A percentile compares a stretch with the other conserved stretches of the same genome.
Conservation (phyloP, 352 stramenopile species). For the Pythium scleroteichum region DNA sequence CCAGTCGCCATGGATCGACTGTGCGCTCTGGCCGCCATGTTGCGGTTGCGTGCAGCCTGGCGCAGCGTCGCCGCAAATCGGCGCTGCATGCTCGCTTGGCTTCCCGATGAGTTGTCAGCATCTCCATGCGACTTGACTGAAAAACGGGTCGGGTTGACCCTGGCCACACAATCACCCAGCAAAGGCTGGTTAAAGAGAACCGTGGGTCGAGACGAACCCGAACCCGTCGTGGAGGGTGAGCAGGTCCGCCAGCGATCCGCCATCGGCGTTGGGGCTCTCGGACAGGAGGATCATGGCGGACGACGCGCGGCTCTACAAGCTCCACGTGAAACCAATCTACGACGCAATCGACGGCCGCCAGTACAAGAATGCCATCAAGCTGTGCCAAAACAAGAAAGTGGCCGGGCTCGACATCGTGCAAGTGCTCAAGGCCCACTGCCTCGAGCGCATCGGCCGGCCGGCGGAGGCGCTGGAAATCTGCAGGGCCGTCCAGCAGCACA, state of each 20-base stretch:
- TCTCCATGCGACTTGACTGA: slow-evolving; percentile 4
- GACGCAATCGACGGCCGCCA: slow-evolving; percentile 78
- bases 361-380: slow-evolving; percentile 83
- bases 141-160: slow-evolving; percentile 11
- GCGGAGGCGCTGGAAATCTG: slow-evolving; percentile 78
- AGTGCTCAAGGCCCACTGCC: slow-evolving; percentile 83
- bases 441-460: slow-evolving; percentile 69
- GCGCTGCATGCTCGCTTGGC: slow-evolving; percentile 22
- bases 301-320: slow-evolving; percentile 60
- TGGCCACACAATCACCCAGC: neutral
- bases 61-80: slow-evolving; percentile 22
- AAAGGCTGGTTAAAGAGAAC: neutral
- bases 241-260: slow-evolving; percentile 19
- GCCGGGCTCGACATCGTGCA: slow-evolving; percentile 76
- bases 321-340: slow-evolving; percentile 85
- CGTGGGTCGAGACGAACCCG: neutral
- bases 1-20: slow-evolving; percentile 43
- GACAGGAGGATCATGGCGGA: slow-evolving; percentile 42
- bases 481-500: slow-evolving; percentile 53
- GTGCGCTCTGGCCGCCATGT: slow-evolving; percentile 2
- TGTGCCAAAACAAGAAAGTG: slow-evolving; percentile 81
- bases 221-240: slow-evolving; percentile 1
- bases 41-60: slow-evolving; percentile 11
- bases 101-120: neutral
- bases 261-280: neutral